These are phyloP conservation scores for Vitis amurensis DNA, from an alignment of 164 flowering plant species.

Conservation along the genomic window DNA sequence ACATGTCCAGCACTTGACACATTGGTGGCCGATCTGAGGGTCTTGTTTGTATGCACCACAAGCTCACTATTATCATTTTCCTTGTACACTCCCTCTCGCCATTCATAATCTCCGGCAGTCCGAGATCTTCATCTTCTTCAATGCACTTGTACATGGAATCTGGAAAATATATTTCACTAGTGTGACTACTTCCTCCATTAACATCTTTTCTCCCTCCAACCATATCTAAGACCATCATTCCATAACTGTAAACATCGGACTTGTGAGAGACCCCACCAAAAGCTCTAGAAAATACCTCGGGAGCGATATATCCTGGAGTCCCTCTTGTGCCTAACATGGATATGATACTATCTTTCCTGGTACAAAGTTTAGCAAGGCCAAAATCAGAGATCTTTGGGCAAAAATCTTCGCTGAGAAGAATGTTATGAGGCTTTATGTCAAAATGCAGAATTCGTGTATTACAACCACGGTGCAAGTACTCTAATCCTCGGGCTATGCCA, in stretches of 20 bases:
- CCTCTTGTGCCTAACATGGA: constrained; percentile 41
- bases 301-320: constrained; percentile 49
- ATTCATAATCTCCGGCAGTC: constrained; percentile 10
- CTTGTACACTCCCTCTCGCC: constrained; percentile 18
- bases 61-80: constrained; percentile 44
- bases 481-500: constrained; percentile 44
- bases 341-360: constrained; percentile 27
- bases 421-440: constrained; percentile 51
- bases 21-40: constrained; percentile 40
- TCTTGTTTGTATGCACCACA: constrained; percentile 46
- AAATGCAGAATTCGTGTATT: constrained; percentile 40
- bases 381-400: constrained; percentile 47
- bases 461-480: constrained; percentile 52
- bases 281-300: constrained; percentile 34
- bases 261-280: constrained; percentile 45
- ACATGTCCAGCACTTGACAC: constrained; percentile 28
- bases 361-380: constrained; percentile 38
- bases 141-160: constrained; percentile 34
- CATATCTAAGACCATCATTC: constrained; percentile 55
- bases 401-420: constrained; percentile 36
- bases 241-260: constrained; percentile 57
- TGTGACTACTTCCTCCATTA: constrained; percentile 5
- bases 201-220: constrained; percentile 36
- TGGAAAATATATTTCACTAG: constrained; percentile 46
- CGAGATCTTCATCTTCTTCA: constrained; percentile 14